These are phyloP conservation scores for Lanzia echinophila DNA, from an alignment of 2,329 filamentous ascomycete species.

Conservation along the genomic window DNA sequence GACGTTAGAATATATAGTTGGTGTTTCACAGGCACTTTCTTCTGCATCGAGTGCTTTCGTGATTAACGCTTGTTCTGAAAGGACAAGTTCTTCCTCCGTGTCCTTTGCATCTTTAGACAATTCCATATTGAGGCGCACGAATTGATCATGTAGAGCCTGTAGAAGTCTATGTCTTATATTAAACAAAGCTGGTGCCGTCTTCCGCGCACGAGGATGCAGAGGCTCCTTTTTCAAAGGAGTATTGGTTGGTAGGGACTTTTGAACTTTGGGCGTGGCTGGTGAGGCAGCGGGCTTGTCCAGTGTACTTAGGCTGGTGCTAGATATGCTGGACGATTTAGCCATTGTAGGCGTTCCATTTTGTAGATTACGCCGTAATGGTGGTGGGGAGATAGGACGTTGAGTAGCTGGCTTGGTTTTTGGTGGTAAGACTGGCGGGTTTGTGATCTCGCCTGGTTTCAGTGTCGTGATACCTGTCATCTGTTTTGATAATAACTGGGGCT, in stretches of 20 bases:
- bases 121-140: constrained; percentile 59
- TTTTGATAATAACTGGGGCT: neutral
- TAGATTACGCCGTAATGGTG: constrained; percentile 22
- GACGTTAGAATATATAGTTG: constrained; percentile 70
- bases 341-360: constrained; percentile 6
- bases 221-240: constrained; percentile 38
- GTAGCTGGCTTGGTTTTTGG: constrained; percentile 9
- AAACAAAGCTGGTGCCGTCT: constrained; percentile 49
- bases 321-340: constrained; percentile 1
- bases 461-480: neutral
- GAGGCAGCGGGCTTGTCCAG: neutral
- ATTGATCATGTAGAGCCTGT: constrained; percentile 57
- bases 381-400: constrained; percentile 23
- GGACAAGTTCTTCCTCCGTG: constrained; percentile 46
- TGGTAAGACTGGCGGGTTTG: neutral
- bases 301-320: no score
- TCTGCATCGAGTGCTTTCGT: constrained; percentile 69
- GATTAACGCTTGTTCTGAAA: constrained; percentile 62
- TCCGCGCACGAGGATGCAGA: constrained; percentile 62
- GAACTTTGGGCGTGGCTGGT: neutral
- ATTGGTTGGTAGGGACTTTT: constrained; percentile 14
- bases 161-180: constrained; percentile 51
- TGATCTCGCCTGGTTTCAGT: neutral
- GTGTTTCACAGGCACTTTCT: constrained; percentile 63
- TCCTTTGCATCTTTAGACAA: constrained; percentile 46